Percentiles rank a stretch among this genome's conserved stretches.
phyloP scores from a whole-genome alignment of 495 filamentous ascomycete genomes.

The Penicillium angulare region DNA sequence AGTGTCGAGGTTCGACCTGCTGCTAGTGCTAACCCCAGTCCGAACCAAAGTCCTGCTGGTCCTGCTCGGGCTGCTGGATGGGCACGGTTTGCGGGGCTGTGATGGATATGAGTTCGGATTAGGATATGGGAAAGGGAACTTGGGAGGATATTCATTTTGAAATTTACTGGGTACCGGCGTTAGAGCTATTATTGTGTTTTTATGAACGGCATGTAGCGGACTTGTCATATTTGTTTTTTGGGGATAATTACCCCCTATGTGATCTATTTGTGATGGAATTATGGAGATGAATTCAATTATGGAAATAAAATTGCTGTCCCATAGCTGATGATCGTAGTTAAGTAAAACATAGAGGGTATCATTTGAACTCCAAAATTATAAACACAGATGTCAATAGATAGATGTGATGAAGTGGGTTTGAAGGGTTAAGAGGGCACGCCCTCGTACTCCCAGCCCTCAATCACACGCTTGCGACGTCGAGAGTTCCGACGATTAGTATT shows the following conservation, averaged over 20 bases:
- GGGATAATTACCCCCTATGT: background rate
- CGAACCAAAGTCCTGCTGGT: constrained; percentile 2
- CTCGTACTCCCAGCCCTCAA: constrained; percentile 65
- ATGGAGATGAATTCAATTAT: too few relatives aligned
- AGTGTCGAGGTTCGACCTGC: constrained; percentile 12
- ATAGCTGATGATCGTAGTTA: background rate
- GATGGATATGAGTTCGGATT: constrained; percentile 11
- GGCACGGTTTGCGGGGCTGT: constrained; percentile 48
- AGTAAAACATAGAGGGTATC: constrained; percentile 2
- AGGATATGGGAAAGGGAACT: background rate
- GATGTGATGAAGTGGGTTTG: background rate
- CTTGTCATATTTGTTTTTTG: constrained; percentile 8
- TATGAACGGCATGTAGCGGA: constrained; percentile 27
- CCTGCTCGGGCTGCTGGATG: constrained; percentile 42
- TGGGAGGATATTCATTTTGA: constrained; percentile 2
- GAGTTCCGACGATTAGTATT: constrained; percentile 56
- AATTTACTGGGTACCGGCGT: constrained; percentile 14
- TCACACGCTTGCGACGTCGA: constrained; percentile 48
- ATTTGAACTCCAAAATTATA: background rate
- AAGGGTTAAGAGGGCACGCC: constrained; percentile 53
- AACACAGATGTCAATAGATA: background rate
- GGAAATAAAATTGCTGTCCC: too few relatives aligned
- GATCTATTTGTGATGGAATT: too few relatives aligned
- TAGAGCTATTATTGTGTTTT: constrained; percentile 8
- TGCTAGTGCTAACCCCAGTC: constrained; percentile 6